Conservation (phyloP, 768 basidiomycete species). For the Terana coerulea region DNA sequence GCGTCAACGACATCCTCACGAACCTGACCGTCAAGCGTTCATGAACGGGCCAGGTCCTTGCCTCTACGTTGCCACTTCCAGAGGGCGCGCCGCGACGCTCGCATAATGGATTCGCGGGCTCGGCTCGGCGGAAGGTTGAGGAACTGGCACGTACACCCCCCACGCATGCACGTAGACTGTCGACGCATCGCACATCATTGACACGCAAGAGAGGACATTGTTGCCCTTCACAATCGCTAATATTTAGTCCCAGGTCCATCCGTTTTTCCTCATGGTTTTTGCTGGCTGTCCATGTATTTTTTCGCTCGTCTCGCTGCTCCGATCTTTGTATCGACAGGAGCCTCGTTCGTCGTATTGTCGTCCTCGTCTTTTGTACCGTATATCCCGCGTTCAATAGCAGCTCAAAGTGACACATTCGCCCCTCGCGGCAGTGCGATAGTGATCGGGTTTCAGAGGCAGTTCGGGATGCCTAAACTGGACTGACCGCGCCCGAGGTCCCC, state of each 20-base stretch:
- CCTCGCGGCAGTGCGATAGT: no score
- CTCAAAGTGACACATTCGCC: no score
- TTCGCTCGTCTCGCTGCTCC: no score
- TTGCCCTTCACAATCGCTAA: background rate
- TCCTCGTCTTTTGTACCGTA: conserved; percentile 2
- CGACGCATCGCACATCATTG: background rate
- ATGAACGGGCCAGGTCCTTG: background rate
- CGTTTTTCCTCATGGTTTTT: background rate
- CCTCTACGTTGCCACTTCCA: background rate
- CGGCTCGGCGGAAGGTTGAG: background rate
- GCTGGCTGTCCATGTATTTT: background rate
- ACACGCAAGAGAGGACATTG: background rate
- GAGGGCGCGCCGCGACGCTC: conserved; percentile 2
- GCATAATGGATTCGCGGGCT: background rate
- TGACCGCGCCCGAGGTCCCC: no score
- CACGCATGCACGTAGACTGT: background rate
- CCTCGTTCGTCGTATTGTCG: background rate
- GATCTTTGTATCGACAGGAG: conserved; percentile 2
- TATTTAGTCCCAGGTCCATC: background rate
- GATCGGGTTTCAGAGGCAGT: no score
- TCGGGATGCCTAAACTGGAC: no score
- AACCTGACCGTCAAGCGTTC: conserved; percentile 30
- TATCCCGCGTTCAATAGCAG: no score
- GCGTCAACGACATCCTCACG: conserved; percentile 42
- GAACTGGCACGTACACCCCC: background rate